phyloP scores from a whole-genome alignment of 805 yeast genomes.

The Wickerhamiella musiphila region DNA sequence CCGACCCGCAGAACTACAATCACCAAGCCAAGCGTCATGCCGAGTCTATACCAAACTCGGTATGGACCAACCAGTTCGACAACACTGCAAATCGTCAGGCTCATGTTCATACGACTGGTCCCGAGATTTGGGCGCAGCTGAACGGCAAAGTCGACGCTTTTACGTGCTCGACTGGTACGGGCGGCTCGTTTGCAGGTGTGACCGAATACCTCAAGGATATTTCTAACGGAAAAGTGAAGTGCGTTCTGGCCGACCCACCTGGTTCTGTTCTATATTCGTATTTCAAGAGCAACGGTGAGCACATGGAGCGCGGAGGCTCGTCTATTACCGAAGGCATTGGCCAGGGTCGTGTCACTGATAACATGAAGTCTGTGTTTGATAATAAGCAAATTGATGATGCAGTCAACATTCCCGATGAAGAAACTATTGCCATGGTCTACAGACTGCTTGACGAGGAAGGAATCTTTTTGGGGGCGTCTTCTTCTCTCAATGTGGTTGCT shows the following conservation, averaged over 20 bases:
- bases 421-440: conserved; percentile 70
- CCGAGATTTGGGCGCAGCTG: conserved; percentile 78
- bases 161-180: conserved; percentile 85
- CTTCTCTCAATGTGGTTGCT: conserved; percentile 80
- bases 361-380: conserved; percentile 58
- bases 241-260: conserved; percentile 82
- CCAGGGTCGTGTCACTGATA: conserved; percentile 81
- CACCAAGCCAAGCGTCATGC: conserved; percentile 81
- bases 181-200: conserved; percentile 80
- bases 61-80: conserved; percentile 88
- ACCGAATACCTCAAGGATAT: conserved; percentile 61
- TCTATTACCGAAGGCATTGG: conserved; percentile 95
- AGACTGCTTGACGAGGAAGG: conserved; percentile 80
- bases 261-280: conserved; percentile 74
- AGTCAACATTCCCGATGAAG: conserved; percentile 56
- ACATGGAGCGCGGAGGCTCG: conserved; percentile 55
- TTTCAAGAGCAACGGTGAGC: conserved; percentile 51
- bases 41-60: conserved; percentile 55
- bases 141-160: conserved; percentile 66
- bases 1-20: conserved; percentile 71
- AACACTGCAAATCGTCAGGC: conserved; percentile 77
- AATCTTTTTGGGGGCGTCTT: conserved; percentile 75
- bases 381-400: conserved; percentile 67
- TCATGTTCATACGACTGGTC: conserved; percentile 80
- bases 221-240: conserved; percentile 41